Evolutionary conservation across 257 asterid species (phyloP).

Genomic region (Nicotiana sylvestris): DNA sequence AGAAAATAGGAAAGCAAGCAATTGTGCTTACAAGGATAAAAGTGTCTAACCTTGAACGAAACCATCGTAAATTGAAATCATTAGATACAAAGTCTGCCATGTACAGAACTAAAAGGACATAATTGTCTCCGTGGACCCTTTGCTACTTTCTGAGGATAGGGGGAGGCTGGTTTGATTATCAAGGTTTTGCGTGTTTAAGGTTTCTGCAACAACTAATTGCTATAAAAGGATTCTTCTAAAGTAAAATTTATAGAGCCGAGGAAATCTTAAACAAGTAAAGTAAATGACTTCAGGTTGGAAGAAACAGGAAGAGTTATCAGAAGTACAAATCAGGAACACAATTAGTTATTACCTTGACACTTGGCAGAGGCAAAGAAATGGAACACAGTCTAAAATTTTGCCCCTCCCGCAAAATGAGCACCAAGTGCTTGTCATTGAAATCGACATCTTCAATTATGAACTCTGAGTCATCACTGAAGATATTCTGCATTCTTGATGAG

Average conservation of each 20-base stretch:
- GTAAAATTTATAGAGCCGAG: background rate
- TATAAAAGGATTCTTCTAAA: background rate
- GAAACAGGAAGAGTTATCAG: background rate
- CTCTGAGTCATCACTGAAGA: conserved; percentile 49
- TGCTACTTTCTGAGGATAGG: background rate
- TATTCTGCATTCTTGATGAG: conserved; percentile 46
- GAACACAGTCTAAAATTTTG: conserved; percentile 54
- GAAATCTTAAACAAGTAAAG: conserved; percentile 1
- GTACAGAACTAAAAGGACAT: background rate
- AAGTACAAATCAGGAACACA: conserved; percentile 8
- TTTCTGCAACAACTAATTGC: conserved; percentile 6
- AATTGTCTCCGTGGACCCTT: background rate
- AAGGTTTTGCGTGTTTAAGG: background rate
- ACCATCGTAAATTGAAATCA: background rate
- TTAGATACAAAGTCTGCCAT: background rate
- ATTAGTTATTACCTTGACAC: conserved; percentile 50
- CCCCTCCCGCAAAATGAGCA: conserved; percentile 50
- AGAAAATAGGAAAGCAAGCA: background rate
- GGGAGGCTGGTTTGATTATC: background rate
- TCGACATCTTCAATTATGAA: conserved; percentile 77
- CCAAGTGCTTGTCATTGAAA: conserved; percentile 67
- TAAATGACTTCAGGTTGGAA: background rate
- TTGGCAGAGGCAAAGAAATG: conserved; percentile 61
- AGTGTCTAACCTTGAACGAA: background rate
- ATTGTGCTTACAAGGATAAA: background rate